Evolutionary conservation across 1,284 basidiomycete genomes (phyloP).

Genomic region (Phellinidium pouzarii): DNA sequence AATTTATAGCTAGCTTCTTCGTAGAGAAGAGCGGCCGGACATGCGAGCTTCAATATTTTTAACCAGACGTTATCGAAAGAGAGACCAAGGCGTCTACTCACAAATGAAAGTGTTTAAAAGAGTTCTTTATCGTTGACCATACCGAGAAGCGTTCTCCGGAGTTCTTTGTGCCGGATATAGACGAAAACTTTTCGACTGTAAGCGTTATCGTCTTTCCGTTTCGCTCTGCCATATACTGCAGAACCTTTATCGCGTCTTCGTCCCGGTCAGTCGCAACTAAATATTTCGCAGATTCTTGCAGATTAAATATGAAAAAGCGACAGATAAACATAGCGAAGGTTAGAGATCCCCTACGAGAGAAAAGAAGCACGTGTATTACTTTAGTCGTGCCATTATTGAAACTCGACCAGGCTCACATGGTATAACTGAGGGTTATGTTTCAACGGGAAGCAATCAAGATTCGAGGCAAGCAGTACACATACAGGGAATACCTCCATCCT

Average conservation of each 20-base stretch:
- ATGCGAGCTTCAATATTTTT: constrained; percentile 32
- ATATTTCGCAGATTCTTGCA: constrained; percentile 59
- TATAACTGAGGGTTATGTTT: constrained; percentile 27
- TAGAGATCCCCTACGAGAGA: constrained; percentile 33
- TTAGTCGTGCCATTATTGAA: background rate
- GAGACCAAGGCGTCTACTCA: constrained; percentile 19
- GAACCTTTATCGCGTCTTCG: constrained; percentile 46
- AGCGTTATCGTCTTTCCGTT: constrained; percentile 44
- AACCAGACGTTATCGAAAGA: background rate
- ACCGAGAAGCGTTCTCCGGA: constrained; percentile 24
- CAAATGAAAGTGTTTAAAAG: constrained; percentile 37
- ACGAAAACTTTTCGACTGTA: constrained; percentile 38
- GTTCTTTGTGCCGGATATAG: constrained; percentile 26
- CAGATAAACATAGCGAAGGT: constrained; percentile 40
- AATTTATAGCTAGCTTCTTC: constrained; percentile 43
- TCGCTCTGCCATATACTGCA: constrained; percentile 43
- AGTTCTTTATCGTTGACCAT: constrained; percentile 29
- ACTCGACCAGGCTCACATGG: constrained; percentile 28
- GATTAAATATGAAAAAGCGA: constrained; percentile 40
- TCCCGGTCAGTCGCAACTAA: constrained; percentile 50
- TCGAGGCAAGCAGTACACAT: constrained; percentile 22
- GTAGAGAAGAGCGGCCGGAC: constrained; percentile 47
- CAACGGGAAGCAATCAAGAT: constrained; percentile 5
- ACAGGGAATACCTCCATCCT: constrained; percentile 61
- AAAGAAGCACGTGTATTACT: background rate